Percentiles rank a stretch among this genome's conserved stretches.
Conservation (phyloP, 352 stramenopile genomes). For the Pythium chondricola region DNA sequence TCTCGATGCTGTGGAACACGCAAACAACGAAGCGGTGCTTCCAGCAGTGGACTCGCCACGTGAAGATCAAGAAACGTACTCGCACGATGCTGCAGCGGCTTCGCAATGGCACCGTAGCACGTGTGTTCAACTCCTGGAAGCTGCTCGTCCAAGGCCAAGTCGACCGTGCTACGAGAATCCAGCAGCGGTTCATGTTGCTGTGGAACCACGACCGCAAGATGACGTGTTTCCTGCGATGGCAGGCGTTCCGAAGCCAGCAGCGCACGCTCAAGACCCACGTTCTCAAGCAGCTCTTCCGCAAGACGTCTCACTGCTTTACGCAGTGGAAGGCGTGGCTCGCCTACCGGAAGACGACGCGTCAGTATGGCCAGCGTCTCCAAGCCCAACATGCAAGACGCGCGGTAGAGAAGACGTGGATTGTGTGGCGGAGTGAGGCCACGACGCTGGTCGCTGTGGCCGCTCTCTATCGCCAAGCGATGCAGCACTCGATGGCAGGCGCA, state of each 20-base stretch:
- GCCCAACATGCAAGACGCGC: not conserved
- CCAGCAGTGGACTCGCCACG: not conserved
- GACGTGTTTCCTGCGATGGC: conserved; percentile 19
- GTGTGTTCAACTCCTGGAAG: conserved; percentile 40
- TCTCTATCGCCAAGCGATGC: too few relatives aligned
- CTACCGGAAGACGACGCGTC: not conserved
- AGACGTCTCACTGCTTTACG: not conserved
- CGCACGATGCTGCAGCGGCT: not conserved
- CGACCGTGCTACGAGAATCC: conserved; percentile 16
- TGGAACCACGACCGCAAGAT: conserved; percentile 18
- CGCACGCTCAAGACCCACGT: conserved; percentile 1
- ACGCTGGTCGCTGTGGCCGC: not conserved
- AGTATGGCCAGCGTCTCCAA: too few relatives aligned
- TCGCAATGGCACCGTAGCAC: conserved; percentile 14
- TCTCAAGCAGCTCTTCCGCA: not conserved
- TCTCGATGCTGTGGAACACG: conserved; percentile 5
- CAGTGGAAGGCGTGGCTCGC: not conserved
- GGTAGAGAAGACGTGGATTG: not conserved
- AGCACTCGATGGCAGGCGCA: too few relatives aligned
- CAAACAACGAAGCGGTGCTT: conserved; percentile 12
- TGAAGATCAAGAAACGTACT: not conserved
- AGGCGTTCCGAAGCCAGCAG: conserved; percentile 1
- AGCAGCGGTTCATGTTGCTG: conserved; percentile 24
- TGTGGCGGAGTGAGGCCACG: not conserved
- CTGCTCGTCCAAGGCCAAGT: conserved; percentile 10